Percentiles rank a stretch among this genome's conserved stretches.
Evolutionary conservation across 192 early-diverging fungal species (phyloP).

Genomic region (Thoreauomyces humboldtii): DNA sequence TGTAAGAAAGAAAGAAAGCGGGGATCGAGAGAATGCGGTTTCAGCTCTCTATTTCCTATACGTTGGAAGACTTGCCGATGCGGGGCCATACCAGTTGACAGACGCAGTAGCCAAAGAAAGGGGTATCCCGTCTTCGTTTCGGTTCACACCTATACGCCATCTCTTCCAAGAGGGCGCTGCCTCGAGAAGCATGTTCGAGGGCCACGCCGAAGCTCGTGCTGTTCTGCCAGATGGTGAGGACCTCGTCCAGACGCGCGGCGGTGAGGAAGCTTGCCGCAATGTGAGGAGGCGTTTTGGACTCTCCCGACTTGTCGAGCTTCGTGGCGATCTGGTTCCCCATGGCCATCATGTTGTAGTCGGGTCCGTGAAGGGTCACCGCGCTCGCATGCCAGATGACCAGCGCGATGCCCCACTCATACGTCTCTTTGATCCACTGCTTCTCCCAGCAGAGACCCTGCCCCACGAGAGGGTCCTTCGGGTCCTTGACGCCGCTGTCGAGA

Average conservation of each 20-base stretch:
- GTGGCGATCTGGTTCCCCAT: constrained; percentile 28
- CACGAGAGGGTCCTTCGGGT: constrained; percentile 14
- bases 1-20: constrained; percentile 4
- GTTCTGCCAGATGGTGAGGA: constrained; percentile 21
- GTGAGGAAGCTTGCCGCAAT: constrained; percentile 13
- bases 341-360: constrained; percentile 35
- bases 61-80: not conserved
- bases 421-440: constrained; percentile 24
- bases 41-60: not conserved
- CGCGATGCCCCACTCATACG: constrained; percentile 32
- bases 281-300: constrained; percentile 9
- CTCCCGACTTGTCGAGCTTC: not conserved
- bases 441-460: constrained; percentile 23
- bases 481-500: constrained; percentile 9
- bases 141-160: constrained; percentile 13
- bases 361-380: constrained; percentile 24
- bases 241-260: constrained; percentile 24
- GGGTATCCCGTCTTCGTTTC: constrained; percentile 23
- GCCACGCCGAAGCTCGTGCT: constrained; percentile 24
- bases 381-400: constrained; percentile 26
- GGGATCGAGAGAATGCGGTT: not conserved
- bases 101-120: constrained; percentile 32
- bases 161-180: constrained; percentile 12
- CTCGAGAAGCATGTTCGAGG: constrained; percentile 23
- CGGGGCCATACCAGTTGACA: constrained; percentile 21